Percentiles rank a stretch among this genome's conserved stretches.
Conservation (phyloP, 2,329 filamentous ascomycete species). For the Monascus ruber region DNA sequence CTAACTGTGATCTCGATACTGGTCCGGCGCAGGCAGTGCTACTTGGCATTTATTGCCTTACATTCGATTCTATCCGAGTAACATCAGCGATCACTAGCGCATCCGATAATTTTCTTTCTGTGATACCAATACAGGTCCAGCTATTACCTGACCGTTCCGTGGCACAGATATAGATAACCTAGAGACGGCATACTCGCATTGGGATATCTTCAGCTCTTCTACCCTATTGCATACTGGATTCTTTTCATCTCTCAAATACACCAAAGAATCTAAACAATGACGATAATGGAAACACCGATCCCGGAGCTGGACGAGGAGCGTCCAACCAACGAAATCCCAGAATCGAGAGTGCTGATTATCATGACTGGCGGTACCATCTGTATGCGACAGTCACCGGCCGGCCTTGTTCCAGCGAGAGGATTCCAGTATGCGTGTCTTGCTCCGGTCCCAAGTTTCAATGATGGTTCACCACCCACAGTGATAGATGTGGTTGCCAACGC, state of each 20-base stretch:
- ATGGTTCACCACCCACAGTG: slow-evolving; percentile 49
- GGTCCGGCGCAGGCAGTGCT: no score
- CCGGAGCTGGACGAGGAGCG: slow-evolving; percentile 12
- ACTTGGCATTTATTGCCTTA: no score
- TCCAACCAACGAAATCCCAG: slow-evolving; percentile 37
- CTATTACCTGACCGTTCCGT: no score
- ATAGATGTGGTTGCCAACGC: slow-evolving; percentile 45
- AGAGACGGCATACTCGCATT: no score
- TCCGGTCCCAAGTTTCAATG: slow-evolving; percentile 75
- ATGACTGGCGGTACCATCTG: slow-evolving; percentile 78
- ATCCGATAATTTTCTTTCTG: no score
- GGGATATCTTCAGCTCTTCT: no score
- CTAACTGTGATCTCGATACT: no score
- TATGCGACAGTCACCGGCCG: slow-evolving; percentile 72
- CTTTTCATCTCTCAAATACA: background rate
- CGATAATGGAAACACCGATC: slow-evolving; percentile 7
- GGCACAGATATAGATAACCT: no score
- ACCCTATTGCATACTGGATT: background rate
- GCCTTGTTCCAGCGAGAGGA: slow-evolving; percentile 66
- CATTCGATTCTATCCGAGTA: no score
- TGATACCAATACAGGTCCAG: no score
- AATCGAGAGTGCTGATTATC: slow-evolving; percentile 76
- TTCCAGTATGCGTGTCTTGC: slow-evolving; percentile 77
- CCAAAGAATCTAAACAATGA: slow-evolving; percentile 8
- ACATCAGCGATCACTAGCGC: no score